Conservation (phyloP, 2,329 filamentous ascomycete species). For the Trichoderma afroharzianum region DNA sequence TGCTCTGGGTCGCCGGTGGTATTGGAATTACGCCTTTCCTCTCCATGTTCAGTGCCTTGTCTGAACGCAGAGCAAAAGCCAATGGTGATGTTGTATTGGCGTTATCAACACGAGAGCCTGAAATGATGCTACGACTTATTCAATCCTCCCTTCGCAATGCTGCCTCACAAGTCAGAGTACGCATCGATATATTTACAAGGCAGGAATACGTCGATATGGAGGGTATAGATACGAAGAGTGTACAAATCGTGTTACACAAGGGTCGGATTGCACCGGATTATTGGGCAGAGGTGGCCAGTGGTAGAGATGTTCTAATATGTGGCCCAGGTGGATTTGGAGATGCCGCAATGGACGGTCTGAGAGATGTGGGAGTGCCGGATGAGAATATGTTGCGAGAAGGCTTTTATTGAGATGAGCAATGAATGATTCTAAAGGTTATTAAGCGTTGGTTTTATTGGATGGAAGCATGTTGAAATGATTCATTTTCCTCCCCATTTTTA, state of each 20-base stretch:
- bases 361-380: not conserved
- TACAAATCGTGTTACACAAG: not conserved
- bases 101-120: slow-evolving; percentile 13
- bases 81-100: slow-evolving; percentile 12
- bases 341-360: slow-evolving; percentile 5
- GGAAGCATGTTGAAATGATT: not conserved
- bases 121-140: slow-evolving; percentile 11
- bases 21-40: slow-evolving; percentile 18
- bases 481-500: too few species aligned
- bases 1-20: slow-evolving; percentile 16
- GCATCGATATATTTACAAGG: slow-evolving; percentile 9
- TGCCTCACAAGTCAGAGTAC: not conserved
- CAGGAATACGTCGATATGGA: slow-evolving; percentile 1
- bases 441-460: not conserved
- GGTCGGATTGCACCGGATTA: not conserved
- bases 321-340: slow-evolving; percentile 14
- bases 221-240: not conserved
- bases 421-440: not conserved
- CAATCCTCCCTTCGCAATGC: not conserved
- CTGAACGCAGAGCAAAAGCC: not conserved
- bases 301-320: slow-evolving; percentile 12
- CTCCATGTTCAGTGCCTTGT: slow-evolving; percentile 14
- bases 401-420: not conserved
- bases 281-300: not conserved
- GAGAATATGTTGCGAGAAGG: slow-evolving; percentile 8